These are phyloP conservation scores for Penicillium turbatum DNA, from an alignment of 495 filamentous ascomycete genomes.

Conservation along the genomic window DNA sequence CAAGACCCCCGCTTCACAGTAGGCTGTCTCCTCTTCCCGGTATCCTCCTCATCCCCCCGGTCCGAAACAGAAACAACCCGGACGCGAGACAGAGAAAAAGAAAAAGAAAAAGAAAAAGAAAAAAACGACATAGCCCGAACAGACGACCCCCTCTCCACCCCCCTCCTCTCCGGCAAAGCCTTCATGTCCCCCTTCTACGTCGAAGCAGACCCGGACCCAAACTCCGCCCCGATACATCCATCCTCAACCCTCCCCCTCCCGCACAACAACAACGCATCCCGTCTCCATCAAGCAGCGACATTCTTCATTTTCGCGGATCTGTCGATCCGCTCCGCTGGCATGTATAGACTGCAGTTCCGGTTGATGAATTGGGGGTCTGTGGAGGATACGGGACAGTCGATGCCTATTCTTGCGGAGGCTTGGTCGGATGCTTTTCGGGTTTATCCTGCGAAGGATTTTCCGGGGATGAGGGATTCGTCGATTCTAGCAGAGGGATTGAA, in stretches of 20 bases:
- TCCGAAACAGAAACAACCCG: constrained; percentile 33
- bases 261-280: constrained; percentile 14
- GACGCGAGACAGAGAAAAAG: constrained; percentile 54
- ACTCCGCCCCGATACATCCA: constrained; percentile 60
- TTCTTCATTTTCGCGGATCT: constrained; percentile 97
- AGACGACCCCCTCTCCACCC: constrained; percentile 28
- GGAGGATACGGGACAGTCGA: constrained; percentile 52
- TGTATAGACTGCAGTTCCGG: constrained; percentile 79
- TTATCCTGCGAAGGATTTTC: constrained; percentile 95
- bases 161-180: constrained; percentile 39
- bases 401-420: constrained; percentile 59
- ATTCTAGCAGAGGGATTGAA: constrained; percentile 37
- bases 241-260: constrained; percentile 36
- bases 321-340: constrained; percentile 81
- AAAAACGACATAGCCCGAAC: constrained; percentile 15
- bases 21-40: constrained; percentile 62
- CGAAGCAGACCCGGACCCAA: constrained; percentile 44
- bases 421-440: constrained; percentile 82
- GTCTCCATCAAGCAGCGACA: constrained; percentile 30
- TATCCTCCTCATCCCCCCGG: constrained; percentile 32
- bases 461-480: constrained; percentile 70
- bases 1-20: constrained; percentile 76
- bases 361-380: constrained; percentile 63
- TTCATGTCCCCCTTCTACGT: constrained; percentile 43
- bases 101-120: constrained; percentile 16